A percentile compares a stretch with the other conserved stretches of the same genome.
phyloP scores from a whole-genome alignment of 2,329 filamentous ascomycete species.

The Pestalotiopsis sp. region DNA sequence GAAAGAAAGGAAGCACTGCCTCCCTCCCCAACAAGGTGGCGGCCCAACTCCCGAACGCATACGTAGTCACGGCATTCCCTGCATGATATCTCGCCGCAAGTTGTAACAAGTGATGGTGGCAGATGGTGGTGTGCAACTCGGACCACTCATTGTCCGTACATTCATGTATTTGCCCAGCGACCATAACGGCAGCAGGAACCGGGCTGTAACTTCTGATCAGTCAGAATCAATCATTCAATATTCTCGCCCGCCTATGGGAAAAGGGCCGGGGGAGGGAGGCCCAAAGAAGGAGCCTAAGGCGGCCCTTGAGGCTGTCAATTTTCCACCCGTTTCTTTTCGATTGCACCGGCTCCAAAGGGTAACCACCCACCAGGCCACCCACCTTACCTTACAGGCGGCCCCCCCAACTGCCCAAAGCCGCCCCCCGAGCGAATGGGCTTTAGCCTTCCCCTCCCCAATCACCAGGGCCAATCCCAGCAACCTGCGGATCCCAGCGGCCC shows the following conservation, averaged over 20 bases:
- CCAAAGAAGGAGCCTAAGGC: background rate
- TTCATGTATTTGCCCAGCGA: background rate
- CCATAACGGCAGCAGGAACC: background rate
- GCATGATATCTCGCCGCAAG: background rate
- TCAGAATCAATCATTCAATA: background rate
- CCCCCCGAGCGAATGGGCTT: background rate
- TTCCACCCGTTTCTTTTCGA: conserved; percentile 9
- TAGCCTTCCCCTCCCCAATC: background rate
- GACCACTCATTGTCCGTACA: background rate
- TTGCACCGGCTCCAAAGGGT: conserved; percentile 1
- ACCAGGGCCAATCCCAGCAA: conserved; percentile 1
- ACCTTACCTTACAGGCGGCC: background rate
- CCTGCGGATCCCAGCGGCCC: background rate
- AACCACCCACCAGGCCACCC: background rate
- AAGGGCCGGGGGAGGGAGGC: background rate
- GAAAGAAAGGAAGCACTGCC: background rate
- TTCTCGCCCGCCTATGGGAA: background rate
- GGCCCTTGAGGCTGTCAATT: conserved; percentile 3
- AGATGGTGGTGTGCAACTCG: background rate
- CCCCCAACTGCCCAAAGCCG: background rate
- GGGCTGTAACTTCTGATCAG: background rate
- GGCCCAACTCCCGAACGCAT: background rate
- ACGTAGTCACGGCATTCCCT: background rate
- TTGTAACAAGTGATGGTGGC: background rate
- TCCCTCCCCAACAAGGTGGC: background rate